Evolutionary conservation across 306 rosid species (phyloP).

Genomic region (Hippophae tibetana): DNA sequence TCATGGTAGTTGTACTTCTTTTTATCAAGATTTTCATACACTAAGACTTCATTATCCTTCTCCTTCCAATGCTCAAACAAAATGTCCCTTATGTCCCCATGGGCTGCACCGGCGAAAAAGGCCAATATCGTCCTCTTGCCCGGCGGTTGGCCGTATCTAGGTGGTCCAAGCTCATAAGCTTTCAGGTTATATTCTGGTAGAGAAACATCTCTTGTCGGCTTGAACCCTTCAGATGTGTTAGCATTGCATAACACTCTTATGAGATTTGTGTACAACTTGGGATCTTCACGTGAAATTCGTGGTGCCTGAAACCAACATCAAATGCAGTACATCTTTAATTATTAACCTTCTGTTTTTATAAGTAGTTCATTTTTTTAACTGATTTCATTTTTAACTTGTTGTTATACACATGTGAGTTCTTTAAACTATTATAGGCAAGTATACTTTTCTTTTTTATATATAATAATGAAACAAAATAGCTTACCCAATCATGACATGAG

Average conservation of each 20-base stretch:
- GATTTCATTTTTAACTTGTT: neutral
- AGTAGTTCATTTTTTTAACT: neutral
- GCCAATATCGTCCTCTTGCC: neutral
- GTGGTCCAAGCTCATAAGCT: neutral
- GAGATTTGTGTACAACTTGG: neutral
- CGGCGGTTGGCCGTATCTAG: neutral
- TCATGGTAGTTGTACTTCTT: neutral
- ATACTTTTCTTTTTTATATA: too few species aligned
- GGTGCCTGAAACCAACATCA: slow-evolving; percentile 9
- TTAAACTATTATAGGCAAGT: too few species aligned
- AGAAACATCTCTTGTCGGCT: slow-evolving; percentile 4
- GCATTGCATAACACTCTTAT: slow-evolving; percentile 11
- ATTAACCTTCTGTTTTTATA: neutral
- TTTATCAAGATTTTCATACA: too few species aligned
- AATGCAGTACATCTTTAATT: neutral
- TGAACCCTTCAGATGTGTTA: slow-evolving; percentile 8
- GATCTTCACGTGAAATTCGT: slow-evolving; percentile 1
- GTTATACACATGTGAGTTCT: too few species aligned
- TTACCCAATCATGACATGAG: too few species aligned
- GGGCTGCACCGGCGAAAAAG: slow-evolving; percentile 5
- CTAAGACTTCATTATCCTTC: slow-evolving; percentile 13
- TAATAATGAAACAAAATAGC: too few species aligned
- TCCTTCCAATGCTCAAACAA: slow-evolving; percentile 23
- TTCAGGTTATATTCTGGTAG: slow-evolving; percentile 1
- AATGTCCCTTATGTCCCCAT: slow-evolving; percentile 18